Evolutionary conservation across 1,284 basidiomycete genomes (phyloP), one percentile per base, ranked within the genome.

Genomic region (Trametes versicolor): DNA sequence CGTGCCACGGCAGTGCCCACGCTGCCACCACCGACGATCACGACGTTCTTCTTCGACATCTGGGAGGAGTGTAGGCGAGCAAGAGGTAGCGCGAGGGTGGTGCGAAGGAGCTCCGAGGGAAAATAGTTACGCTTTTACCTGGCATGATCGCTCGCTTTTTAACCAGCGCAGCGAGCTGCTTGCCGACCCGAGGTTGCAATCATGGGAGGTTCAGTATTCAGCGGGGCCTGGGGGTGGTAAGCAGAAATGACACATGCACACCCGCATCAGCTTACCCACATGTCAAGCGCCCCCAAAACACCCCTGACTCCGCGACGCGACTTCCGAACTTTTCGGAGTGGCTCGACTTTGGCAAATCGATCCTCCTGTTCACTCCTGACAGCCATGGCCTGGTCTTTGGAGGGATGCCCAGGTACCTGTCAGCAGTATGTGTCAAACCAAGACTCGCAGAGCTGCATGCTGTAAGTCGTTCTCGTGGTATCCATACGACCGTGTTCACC

Each of bases 21-120:
- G 49, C 60, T 72, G 36, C 81, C 81, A 34, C 78, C 80, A 45
- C 81, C 81, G 53, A 82, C 71, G 62, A 82, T 68, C 49, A 82
- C 78, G 59, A 81, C 70, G 72, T 72, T 78, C 34, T 45, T 47
- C n/a, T 19, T 29, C 6, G 50, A 52, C 50, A 52, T 52, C 19
- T 10, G 17, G 50, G 19, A 36, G 7, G 15, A 36, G 50, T n/a
- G 29, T 5, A 32, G 27, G 34, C 12, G n/a, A 21, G 36, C n/a
- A 5, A 5, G 36, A 15, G 36, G n/a, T n/a, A 25, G 13, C 1
- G 19, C 12, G 34, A 27, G 37, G 15, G 25, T 2, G 53, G 6
- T 12, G 25, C 23, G 13, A 15, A 36, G 6, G 23, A 23, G 13
- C 21, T 25, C 27, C 9, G 17, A n/a, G n/a, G 25, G 25, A 23